These are phyloP conservation scores for Beverwykella pulmonaria DNA, from an alignment of 495 filamentous ascomycete genomes.

Conservation along the genomic window DNA sequence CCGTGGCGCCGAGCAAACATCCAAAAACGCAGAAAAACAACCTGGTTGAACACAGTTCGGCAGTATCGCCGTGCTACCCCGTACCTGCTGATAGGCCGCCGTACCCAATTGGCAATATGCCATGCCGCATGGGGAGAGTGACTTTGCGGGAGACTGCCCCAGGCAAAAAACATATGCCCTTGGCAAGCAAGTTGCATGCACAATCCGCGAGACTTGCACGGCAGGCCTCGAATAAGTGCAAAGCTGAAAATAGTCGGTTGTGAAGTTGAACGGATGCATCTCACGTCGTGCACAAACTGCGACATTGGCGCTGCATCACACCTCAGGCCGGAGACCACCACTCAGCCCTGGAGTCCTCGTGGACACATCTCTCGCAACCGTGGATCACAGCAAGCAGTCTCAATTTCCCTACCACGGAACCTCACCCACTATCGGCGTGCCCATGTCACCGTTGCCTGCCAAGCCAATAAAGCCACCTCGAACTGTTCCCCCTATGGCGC, in stretches of 20 bases:
- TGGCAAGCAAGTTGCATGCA: conserved; percentile 1
- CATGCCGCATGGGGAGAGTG: background rate
- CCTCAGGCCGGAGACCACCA: no score
- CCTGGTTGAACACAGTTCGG: conserved; percentile 18
- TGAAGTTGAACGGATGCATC: no score
- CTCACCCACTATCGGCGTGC: background rate
- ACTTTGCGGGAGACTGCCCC: background rate
- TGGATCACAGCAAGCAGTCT: no score
- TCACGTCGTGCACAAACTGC: no score
- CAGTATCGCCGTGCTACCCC: conserved; percentile 19
- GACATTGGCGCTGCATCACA: no score
- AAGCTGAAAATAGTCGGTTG: no score
- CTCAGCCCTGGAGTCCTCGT: no score
- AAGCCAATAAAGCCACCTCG: conserved; percentile 26
- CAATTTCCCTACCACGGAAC: no score
- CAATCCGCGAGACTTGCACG: no score
- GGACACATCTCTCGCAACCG: no score
- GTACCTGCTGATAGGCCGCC: background rate
- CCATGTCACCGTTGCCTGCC: conserved; percentile 9
- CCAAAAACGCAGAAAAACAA: conserved; percentile 2
- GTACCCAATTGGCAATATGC: background rate
- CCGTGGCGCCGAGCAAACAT: conserved; percentile 1
- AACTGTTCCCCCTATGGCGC: conserved; percentile 2
- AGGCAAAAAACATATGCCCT: background rate
- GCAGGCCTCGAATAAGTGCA: no score